These are phyloP conservation scores for Bathelium albidoporum DNA, from an alignment of 495 filamentous ascomycete species.

Conservation along the genomic window DNA sequence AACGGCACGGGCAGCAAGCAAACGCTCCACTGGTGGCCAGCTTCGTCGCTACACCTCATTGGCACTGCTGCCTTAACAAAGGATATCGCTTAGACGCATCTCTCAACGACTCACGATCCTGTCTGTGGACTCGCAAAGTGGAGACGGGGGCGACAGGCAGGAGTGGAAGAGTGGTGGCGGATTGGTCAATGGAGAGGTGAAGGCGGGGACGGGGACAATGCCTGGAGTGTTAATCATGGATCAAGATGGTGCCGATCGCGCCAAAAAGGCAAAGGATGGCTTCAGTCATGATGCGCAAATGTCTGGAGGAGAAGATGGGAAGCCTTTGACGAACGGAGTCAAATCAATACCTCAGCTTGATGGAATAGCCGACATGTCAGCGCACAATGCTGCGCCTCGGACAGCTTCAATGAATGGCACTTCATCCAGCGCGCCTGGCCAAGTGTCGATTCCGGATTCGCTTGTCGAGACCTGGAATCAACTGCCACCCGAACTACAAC, in stretches of 20 bases:
- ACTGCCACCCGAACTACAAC: slow-evolving; percentile 60
- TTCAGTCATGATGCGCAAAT: not conserved
- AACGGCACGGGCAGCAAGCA: not conserved
- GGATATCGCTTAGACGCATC: not conserved
- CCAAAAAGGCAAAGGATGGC: slow-evolving; percentile 17
- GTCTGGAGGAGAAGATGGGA: slow-evolving; percentile 1
- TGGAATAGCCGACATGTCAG: slow-evolving; percentile 1
- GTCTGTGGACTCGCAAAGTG: slow-evolving; percentile 6
- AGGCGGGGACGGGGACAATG: slow-evolving; percentile 21
- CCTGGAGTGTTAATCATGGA: slow-evolving; percentile 31
- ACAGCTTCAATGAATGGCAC: slow-evolving; percentile 11
- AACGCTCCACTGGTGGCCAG: not conserved
- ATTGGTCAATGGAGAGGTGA: slow-evolving; percentile 17
- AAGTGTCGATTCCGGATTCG: slow-evolving; percentile 8
- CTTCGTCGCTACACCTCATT: not conserved
- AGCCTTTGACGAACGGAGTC: slow-evolving; percentile 18
- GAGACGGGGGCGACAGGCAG: slow-evolving; percentile 7
- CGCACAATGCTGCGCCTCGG: not conserved
- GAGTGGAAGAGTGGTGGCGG: slow-evolving; percentile 14
- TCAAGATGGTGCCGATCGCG: slow-evolving; percentile 18
- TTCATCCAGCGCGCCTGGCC: not conserved
- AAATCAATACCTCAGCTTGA: slow-evolving; percentile 7
- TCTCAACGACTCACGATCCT: not conserved
- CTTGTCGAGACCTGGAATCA: slow-evolving; percentile 10
- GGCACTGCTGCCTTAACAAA: too few relatives aligned